phyloP scores from a whole-genome alignment of 2,329 filamentous ascomycete genomes.

The Madurella mycetomatis region DNA sequence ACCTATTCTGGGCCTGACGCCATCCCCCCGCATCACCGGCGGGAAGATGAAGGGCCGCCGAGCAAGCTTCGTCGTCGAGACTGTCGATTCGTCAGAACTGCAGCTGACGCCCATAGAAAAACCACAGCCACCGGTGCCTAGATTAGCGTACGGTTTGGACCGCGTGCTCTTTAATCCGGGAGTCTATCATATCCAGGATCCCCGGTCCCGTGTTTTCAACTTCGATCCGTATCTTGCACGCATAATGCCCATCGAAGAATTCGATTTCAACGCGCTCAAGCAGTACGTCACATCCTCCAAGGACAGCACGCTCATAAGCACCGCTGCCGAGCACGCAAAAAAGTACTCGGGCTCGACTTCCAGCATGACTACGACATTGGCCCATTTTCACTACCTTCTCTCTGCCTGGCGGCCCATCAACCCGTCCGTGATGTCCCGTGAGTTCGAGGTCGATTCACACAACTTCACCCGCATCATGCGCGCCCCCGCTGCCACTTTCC shows the following conservation, averaged over 20 bases:
- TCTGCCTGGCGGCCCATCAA: conserved; percentile 77
- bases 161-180: conserved; percentile 94
- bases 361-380: conserved; percentile 83
- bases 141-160: conserved; percentile 70
- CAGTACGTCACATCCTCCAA: conserved; percentile 89
- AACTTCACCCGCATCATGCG: conserved; percentile 70
- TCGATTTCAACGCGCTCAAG: conserved; percentile 83
- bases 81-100: conserved; percentile 28
- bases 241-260: conserved; percentile 90
- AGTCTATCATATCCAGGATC: conserved; percentile 87
- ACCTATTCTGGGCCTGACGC: not conserved
- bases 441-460: conserved; percentile 56
- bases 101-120: conserved; percentile 32
- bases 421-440: conserved; percentile 59
- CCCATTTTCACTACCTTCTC: conserved; percentile 89
- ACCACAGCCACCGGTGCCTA: conserved; percentile 46
- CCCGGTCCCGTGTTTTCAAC: conserved; percentile 83
- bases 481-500: conserved; percentile 73
- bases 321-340: conserved; percentile 62
- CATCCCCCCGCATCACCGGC: not conserved
- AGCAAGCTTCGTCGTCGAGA: not conserved
- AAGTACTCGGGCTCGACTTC: conserved; percentile 95
- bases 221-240: conserved; percentile 91
- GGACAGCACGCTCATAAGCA: conserved; percentile 64
- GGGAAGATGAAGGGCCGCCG: not conserved